Conservation (phyloP, 2,329 filamentous ascomycete genomes). For the Conoideocrella luteorostrata region DNA sequence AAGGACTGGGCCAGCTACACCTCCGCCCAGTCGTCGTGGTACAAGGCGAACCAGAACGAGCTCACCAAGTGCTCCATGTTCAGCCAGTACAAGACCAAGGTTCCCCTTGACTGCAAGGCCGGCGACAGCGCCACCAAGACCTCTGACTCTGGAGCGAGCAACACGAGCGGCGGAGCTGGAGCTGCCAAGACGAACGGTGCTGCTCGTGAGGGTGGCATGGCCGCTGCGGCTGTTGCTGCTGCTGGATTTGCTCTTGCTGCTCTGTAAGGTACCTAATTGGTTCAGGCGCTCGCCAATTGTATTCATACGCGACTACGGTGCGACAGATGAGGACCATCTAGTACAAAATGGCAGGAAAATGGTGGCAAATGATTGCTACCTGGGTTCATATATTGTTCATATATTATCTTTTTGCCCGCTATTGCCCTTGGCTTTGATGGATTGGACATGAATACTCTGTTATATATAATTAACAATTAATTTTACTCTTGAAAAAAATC, state of each 20-base stretch:
- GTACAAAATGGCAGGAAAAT: too few relatives aligned
- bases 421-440: too few relatives aligned
- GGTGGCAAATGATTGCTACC: too few relatives aligned
- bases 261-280: too few relatives aligned
- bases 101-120: constrained; percentile 7
- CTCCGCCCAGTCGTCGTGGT: constrained; percentile 24
- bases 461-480: too few relatives aligned
- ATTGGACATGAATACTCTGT: too few relatives aligned
- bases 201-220: constrained; percentile 20
- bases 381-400: too few relatives aligned
- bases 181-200: constrained; percentile 14
- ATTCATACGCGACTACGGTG: too few relatives aligned
- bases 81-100: not conserved
- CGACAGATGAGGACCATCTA: too few relatives aligned
- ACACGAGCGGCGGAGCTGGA: constrained; percentile 10
- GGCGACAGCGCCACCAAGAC: constrained; percentile 6
- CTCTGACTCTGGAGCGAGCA: not conserved
- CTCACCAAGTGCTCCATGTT: constrained; percentile 21
- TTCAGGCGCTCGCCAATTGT: too few relatives aligned
- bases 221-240: constrained; percentile 23
- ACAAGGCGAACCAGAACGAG: constrained; percentile 19
- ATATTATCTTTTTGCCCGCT: too few relatives aligned
- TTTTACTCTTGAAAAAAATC: too few relatives aligned
- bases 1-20: constrained; percentile 26
- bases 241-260: constrained; percentile 22